Base-by-base conservation (phyloP, 306 rosid genomes). In the Trichosanthes cucumerina region DNA sequence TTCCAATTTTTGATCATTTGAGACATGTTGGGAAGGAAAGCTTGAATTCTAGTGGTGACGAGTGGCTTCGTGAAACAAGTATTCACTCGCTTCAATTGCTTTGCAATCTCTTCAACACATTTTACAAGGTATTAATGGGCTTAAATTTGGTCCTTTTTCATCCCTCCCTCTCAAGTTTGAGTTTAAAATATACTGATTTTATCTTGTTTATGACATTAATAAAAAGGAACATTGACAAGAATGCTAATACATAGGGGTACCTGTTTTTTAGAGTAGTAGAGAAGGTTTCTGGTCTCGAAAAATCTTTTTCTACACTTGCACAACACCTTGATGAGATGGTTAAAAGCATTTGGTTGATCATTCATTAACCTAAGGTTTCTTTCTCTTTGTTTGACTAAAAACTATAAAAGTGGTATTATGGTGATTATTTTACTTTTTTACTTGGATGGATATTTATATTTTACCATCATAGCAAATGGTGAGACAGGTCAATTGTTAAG, bases 1-100 rank as follows among this genome's bases (percentile, higher is more conserved):
- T 96, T 93, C 99, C 99, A 77, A 96, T 96, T 79, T 96, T 96
- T 81, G 98, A 96, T 89, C 98, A 96, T 57, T 96, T 93, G 82
- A 93, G 99, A 80, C 96, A 92, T 79, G 96, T 96, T 80, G 99
- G 97, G 82, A 91, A 88, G 87, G 98, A 93, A 81, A 88, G 88
- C 80, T 80, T 75, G 72, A 41, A 78, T 81, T 88, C 98, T 80
- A 81, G 92, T 57, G 91, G 91, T 68, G 97, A 90, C 82, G 98
- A 89, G 78, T 91, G 89, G 89, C 88, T 92, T 80, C 97, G 92
- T 41, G 99, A 96, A 87, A 91, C 96, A 75, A 96, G 97, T 88
- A 89, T 93, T 81, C 99, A 92, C 84, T 96, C 99, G 0, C 98
- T 96, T 86, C 99, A 96, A 81, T 85, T 96, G 87, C 93, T 96